These are phyloP conservation scores for Sarocladium strictum DNA, from an alignment of 2,329 filamentous ascomycete species.

Conservation along the genomic window DNA sequence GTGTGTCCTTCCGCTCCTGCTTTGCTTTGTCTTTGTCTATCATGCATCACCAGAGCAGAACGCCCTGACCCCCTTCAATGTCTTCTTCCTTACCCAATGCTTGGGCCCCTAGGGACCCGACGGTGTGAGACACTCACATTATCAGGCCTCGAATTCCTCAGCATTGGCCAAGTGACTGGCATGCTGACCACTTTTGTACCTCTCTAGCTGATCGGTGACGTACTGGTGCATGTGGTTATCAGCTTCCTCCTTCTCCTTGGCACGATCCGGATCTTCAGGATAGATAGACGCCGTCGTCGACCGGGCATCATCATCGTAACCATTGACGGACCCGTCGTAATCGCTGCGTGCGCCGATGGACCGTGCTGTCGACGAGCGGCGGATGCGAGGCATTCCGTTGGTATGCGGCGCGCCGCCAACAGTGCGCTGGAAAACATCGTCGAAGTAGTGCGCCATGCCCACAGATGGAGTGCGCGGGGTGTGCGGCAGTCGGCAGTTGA, in stretches of 20 bases:
- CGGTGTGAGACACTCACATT: background rate
- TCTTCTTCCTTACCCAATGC: too few species aligned
- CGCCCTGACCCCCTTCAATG: too few species aligned
- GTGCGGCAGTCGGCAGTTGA: conserved; percentile 85
- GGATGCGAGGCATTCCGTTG: conserved; percentile 47
- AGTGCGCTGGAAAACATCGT: conserved; percentile 67
- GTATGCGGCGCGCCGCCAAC: conserved; percentile 30
- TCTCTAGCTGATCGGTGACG: conserved; percentile 72
- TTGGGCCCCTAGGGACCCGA: background rate
- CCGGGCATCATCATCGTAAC: conserved; percentile 29
- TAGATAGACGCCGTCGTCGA: conserved; percentile 26
- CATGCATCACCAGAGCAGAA: background rate
- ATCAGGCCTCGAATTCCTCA: conserved; percentile 6
- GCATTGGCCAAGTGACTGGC: conserved; percentile 5
- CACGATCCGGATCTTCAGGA: conserved; percentile 35
- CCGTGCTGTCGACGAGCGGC: conserved; percentile 74
- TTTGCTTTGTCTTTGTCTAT: conserved; percentile 3
- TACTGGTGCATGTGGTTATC: conserved; percentile 74
- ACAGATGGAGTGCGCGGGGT: conserved; percentile 82
- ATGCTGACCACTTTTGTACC: conserved; percentile 43
- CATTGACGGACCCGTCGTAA: conserved; percentile 51
- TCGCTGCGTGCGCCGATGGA: conserved; percentile 83
- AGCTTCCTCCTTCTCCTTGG: conserved; percentile 45
- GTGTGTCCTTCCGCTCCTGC: background rate
- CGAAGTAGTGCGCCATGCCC: conserved; percentile 90